Conservation (phyloP, 2,329 filamentous ascomycete species). For the Rugonectria rugulosa region DNA sequence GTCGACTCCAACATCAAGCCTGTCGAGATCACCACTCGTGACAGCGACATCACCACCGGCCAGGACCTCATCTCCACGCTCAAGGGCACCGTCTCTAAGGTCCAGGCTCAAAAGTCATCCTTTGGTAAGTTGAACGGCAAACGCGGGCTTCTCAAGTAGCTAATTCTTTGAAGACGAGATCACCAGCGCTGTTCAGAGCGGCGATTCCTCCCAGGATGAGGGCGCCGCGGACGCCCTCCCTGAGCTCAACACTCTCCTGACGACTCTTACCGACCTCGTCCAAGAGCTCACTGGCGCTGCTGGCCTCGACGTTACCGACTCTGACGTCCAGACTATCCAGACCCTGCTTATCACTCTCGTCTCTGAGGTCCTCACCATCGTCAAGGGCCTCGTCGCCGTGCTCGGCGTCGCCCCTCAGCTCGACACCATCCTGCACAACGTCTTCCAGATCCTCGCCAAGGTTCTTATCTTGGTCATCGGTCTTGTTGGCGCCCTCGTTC, state of each 20-base stretch:
- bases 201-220: slow-evolving; percentile 19
- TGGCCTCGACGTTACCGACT: slow-evolving; percentile 25
- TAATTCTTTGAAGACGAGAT: not conserved
- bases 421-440: not conserved
- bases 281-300: not conserved
- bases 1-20: not conserved
- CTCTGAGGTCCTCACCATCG: slow-evolving; percentile 29
- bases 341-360: slow-evolving; percentile 32
- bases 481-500: slow-evolving; percentile 27
- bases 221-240: not conserved
- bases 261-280: not conserved
- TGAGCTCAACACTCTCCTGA: not conserved
- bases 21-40: slow-evolving; percentile 1
- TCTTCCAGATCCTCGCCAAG: not conserved
- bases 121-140: not conserved
- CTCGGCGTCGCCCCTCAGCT: slow-evolving; percentile 1
- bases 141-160: not conserved
- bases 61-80: not conserved
- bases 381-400: slow-evolving; percentile 8
- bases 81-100: not conserved
- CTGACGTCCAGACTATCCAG: slow-evolving; percentile 23
- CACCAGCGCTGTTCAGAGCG: slow-evolving; percentile 26
- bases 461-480: slow-evolving; percentile 25
- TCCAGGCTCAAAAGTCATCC: not conserved
- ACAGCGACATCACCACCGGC: not conserved